These are phyloP conservation scores for Saccharomycopsis crataegensis DNA, from an alignment of 1,139 yeast species.

Conservation along the genomic window DNA sequence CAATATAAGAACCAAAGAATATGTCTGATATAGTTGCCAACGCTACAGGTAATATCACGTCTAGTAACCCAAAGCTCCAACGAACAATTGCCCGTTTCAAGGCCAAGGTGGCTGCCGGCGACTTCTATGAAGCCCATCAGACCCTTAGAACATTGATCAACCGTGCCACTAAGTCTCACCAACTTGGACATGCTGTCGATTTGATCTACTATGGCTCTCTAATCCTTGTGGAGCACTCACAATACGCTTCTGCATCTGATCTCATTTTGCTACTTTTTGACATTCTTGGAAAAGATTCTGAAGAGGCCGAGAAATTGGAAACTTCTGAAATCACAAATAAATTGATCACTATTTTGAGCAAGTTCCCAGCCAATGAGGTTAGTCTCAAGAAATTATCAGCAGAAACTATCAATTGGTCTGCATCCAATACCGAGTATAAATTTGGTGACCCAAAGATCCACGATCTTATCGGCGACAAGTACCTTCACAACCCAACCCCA, in stretches of 20 bases:
- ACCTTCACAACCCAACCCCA: constrained; percentile 2
- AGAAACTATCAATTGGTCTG: constrained; percentile 60
- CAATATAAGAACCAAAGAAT: background rate
- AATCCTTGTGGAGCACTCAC: constrained; percentile 58
- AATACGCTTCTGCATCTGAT: constrained; percentile 78
- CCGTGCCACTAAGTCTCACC: constrained; percentile 64
- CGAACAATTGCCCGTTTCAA: constrained; percentile 60
- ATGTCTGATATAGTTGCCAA: background rate
- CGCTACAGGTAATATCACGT: constrained; percentile 3
- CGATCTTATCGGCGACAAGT: constrained; percentile 34
- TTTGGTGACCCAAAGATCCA: constrained; percentile 75
- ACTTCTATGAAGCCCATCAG: constrained; percentile 92
- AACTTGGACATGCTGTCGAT: constrained; percentile 58
- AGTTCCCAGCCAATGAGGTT: constrained; percentile 59
- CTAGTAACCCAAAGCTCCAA: constrained; percentile 34
- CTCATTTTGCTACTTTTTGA: constrained; percentile 67
- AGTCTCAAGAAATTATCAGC: constrained; percentile 59
- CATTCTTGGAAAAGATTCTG: constrained; percentile 33
- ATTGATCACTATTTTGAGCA: constrained; percentile 20
- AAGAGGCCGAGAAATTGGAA: constrained; percentile 22
- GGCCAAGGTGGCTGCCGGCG: constrained; percentile 62
- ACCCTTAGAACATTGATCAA: constrained; percentile 84
- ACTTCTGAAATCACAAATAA: constrained; percentile 19
- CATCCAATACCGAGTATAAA: constrained; percentile 34
- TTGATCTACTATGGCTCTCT: constrained; percentile 64